These are phyloP conservation scores for Trichoderma semiorbis DNA, from an alignment of 2,329 filamentous ascomycete genomes.

Conservation along the genomic window DNA sequence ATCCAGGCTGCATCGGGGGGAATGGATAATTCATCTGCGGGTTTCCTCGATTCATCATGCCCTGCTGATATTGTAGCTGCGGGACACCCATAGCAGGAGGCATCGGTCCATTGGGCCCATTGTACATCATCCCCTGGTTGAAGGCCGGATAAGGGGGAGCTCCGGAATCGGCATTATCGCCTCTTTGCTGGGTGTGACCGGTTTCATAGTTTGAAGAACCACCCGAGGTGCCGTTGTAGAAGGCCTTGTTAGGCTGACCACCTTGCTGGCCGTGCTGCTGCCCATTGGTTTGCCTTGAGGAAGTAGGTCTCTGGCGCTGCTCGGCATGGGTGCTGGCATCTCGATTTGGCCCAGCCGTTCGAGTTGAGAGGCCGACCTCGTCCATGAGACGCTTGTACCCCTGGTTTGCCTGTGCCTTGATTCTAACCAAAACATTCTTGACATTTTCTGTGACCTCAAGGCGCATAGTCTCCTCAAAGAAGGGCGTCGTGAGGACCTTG, in stretches of 20 bases:
- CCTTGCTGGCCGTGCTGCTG: conserved; percentile 41
- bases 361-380: conserved; percentile 83
- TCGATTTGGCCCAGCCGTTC: conserved; percentile 45
- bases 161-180: conserved; percentile 49
- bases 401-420: conserved; percentile 91
- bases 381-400: conserved; percentile 99
- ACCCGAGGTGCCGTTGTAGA: conserved; percentile 45
- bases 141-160: conserved; percentile 50
- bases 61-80: conserved; percentile 58
- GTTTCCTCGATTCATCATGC: conserved; percentile 50
- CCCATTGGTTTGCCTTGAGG: conserved; percentile 50
- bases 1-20: conserved; percentile 53
- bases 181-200: conserved; percentile 49
- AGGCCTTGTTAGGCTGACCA: conserved; percentile 46
- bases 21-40: conserved; percentile 58
- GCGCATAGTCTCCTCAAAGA: conserved; percentile 90
- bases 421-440: conserved; percentile 78
- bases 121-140: conserved; percentile 52
- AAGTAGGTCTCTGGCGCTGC: conserved; percentile 54
- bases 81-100: conserved; percentile 47
- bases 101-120: conserved; percentile 43
- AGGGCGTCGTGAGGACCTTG: conserved; percentile 95
- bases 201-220: conserved; percentile 46
- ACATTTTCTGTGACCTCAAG: conserved; percentile 88
- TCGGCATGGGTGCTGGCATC: conserved; percentile 43